Conservation (phyloP, 2,329 filamentous ascomycete species). For the Pseudopithomyces chartarum region DNA sequence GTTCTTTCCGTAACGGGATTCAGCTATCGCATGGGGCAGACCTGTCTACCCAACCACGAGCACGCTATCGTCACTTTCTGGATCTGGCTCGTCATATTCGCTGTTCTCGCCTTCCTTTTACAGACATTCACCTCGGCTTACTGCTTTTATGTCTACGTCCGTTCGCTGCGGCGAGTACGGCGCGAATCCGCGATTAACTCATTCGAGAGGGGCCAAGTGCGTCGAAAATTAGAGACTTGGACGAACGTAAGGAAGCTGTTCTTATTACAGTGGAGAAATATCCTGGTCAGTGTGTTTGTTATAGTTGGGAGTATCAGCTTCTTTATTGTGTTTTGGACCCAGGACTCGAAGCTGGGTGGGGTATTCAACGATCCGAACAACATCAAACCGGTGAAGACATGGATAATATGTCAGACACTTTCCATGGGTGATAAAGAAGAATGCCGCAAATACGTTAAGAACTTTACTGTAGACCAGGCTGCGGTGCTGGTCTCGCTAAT, state of each 20-base stretch:
- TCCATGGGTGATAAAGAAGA: constrained; percentile 25
- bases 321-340: constrained; percentile 34
- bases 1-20: constrained; percentile 40
- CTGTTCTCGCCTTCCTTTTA: constrained; percentile 31
- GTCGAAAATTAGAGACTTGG: constrained; percentile 24
- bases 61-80: constrained; percentile 44
- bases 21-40: constrained; percentile 45
- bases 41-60: constrained; percentile 42
- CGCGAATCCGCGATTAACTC: constrained; percentile 7
- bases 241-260: constrained; percentile 28
- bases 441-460: constrained; percentile 30
- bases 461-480: constrained; percentile 23
- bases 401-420: constrained; percentile 30
- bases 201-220: not conserved
- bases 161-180: constrained; percentile 22
- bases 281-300: constrained; percentile 31
- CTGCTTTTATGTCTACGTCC: constrained; percentile 41
- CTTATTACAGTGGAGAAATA: constrained; percentile 35
- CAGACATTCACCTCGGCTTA: constrained; percentile 40
- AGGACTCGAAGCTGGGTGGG: constrained; percentile 28
- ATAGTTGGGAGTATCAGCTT: constrained; percentile 32
- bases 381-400: constrained; percentile 26
- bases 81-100: constrained; percentile 44
- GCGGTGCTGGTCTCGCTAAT: constrained; percentile 29
- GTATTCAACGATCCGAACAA: constrained; percentile 25